A percentile compares a stretch with the other conserved stretches of the same genome.
These are phyloP conservation scores for Scleromitrula shiraiana DNA, from an alignment of 2,329 filamentous ascomycete species.

Conservation along the genomic window DNA sequence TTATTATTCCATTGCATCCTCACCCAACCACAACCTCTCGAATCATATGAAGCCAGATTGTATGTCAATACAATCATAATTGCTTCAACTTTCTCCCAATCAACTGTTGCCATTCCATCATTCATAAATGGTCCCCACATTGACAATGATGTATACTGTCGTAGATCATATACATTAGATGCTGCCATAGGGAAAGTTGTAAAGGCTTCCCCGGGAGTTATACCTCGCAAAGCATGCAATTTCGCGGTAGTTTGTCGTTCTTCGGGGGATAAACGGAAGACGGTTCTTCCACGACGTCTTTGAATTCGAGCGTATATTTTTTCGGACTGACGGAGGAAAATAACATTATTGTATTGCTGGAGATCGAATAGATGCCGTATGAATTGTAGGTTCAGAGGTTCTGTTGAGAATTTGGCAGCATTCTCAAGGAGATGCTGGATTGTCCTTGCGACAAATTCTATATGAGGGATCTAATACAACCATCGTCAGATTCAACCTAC, in stretches of 20 bases:
- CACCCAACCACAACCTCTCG: background rate
- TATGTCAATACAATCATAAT: conserved; percentile 46
- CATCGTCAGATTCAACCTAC: background rate
- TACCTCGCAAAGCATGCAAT: conserved; percentile 61
- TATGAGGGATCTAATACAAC: background rate
- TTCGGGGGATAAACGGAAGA: conserved; percentile 15
- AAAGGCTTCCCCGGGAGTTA: conserved; percentile 25
- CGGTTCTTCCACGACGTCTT: conserved; percentile 4
- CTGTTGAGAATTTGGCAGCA: conserved; percentile 31
- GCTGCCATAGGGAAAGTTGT: conserved; percentile 52
- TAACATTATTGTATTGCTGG: conserved; percentile 41
- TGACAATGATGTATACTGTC: conserved; percentile 53
- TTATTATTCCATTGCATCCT: conserved; percentile 7
- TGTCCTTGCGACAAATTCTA: background rate
- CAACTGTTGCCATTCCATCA: conserved; percentile 53
- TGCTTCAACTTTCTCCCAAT: conserved; percentile 76
- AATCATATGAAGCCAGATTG: background rate
- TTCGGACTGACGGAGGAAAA: conserved; percentile 55
- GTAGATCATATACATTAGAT: conserved; percentile 64
- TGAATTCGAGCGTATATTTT: conserved; percentile 53
- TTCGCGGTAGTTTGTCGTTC: conserved; percentile 58
- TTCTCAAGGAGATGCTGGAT: conserved; percentile 24
- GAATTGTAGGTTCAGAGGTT: conserved; percentile 41
- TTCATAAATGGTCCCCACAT: conserved; percentile 65
- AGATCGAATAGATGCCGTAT: conserved; percentile 39